Evolutionary conservation across 257 asterid genomes (phyloP).

Genomic region (Solanum chilense): DNA sequence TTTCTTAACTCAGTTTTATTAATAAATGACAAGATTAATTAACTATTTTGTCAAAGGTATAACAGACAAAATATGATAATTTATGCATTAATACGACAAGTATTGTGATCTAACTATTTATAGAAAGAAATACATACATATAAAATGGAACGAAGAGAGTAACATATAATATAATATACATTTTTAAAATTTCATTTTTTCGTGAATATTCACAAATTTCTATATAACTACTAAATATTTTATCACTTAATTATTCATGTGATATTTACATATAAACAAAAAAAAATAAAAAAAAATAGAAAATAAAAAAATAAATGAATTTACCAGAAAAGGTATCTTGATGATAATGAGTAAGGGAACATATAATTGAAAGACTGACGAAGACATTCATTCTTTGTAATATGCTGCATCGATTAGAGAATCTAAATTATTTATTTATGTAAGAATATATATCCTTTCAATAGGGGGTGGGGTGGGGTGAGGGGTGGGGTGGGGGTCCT

Average conservation of each 20-base stretch:
- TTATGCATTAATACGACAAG: no score
- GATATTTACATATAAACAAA: neutral
- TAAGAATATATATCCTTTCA: neutral
- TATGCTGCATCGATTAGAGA: conserved; percentile 5
- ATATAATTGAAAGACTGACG: conserved; percentile 5
- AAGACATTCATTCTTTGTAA: conserved; percentile 30
- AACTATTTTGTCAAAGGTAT: no score
- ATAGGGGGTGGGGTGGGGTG: neutral
- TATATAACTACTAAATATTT: neutral
- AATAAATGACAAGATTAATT: no score
- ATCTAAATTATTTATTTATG: conserved; percentile 9
- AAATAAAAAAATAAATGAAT: neutral
- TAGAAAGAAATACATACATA: no score
- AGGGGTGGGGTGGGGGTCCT: neutral
- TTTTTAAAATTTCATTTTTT: neutral
- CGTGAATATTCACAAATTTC: neutral
- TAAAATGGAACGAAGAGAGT: no score
- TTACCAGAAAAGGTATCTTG: neutral
- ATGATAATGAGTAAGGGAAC: neutral
- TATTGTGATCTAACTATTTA: no score
- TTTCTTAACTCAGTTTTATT: no score
- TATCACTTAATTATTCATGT: neutral
- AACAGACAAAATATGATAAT: no score
- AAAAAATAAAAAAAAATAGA: no score
- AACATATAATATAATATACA: neutral